phyloP scores from a whole-genome alignment of 768 basidiomycete species.

The Tubosaeta sp. region DNA sequence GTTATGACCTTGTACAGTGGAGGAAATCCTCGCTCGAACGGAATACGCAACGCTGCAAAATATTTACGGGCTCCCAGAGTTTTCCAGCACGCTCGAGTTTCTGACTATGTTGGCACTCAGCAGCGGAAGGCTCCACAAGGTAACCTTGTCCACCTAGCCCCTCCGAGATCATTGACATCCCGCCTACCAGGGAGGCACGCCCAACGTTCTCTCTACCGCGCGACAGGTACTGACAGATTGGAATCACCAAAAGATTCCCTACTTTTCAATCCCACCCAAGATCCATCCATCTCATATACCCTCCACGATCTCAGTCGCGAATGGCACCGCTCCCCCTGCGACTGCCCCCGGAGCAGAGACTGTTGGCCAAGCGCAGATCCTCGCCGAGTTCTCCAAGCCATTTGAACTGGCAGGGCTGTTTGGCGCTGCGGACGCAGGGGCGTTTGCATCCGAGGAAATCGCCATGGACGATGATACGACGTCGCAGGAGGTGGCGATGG shows the following conservation, averaged over 20 bases:
- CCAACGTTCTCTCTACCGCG: constrained; percentile 79
- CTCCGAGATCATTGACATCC: background rate
- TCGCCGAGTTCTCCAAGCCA: constrained; percentile 65
- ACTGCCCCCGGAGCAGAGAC: constrained; percentile 73
- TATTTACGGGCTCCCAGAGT: constrained; percentile 82
- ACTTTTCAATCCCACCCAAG: constrained; percentile 74
- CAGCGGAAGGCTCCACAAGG: constrained; percentile 82
- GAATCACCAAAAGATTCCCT: constrained; percentile 96
- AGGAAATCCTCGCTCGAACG: constrained; percentile 78
- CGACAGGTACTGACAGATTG: constrained; percentile 84
- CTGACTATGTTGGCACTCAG: constrained; percentile 85
- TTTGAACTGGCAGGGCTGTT: constrained; percentile 83
- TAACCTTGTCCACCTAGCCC: constrained; percentile 17
- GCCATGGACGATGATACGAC: constrained; percentile 44
- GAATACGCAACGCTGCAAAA: constrained; percentile 67
- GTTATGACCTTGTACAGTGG: constrained; percentile 48
- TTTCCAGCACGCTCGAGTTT: constrained; percentile 71
- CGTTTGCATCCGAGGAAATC: constrained; percentile 47
- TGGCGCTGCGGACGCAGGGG: constrained; percentile 75
- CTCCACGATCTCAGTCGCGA: constrained; percentile 28
- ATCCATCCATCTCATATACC: constrained; percentile 77
- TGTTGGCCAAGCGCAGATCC: constrained; percentile 77
- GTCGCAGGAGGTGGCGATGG: constrained; percentile 30
- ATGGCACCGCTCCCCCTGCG: constrained; percentile 25
- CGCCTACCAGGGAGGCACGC: constrained; percentile 71